Evolutionary conservation across 768 basidiomycete species (phyloP).

Genomic region (Nevesoporus exiguus): DNA sequence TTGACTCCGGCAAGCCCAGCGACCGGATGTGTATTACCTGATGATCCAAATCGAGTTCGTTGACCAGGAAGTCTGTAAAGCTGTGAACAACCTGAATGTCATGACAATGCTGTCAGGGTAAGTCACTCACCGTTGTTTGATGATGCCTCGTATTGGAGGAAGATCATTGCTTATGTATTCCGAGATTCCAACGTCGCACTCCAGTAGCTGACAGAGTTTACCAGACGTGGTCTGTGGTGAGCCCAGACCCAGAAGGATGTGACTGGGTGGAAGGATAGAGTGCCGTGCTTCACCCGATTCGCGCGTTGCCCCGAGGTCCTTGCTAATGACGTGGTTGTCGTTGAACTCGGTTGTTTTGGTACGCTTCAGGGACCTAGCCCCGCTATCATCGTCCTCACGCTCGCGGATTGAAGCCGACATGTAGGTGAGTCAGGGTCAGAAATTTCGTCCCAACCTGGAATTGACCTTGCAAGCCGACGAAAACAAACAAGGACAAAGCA

Average conservation of each 20-base stretch:
- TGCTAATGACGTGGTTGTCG: constrained; percentile 1
- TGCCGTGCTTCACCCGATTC: constrained; percentile 6
- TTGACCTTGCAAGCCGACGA: not conserved
- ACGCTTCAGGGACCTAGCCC: constrained; percentile 40
- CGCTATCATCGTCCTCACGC: constrained; percentile 46
- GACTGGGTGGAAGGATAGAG: constrained; percentile 67
- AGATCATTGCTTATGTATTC: constrained; percentile 75
- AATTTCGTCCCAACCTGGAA: not conserved
- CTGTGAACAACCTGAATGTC: constrained; percentile 38
- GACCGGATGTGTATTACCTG: constrained; percentile 80
- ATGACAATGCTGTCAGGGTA: not conserved
- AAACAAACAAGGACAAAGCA: too few relatives aligned
- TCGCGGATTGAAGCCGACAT: constrained; percentile 40
- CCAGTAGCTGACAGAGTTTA: constrained; percentile 57
- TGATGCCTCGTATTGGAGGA: constrained; percentile 82
- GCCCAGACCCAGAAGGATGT: constrained; percentile 60
- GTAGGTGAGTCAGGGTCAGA: not conserved
- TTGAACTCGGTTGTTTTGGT: constrained; percentile 31
- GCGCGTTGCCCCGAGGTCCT: constrained; percentile 5
- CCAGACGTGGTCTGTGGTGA: constrained; percentile 47
- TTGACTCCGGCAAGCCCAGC: constrained; percentile 64
- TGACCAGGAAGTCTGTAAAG: constrained; percentile 96
- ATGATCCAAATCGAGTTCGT: constrained; percentile 80
- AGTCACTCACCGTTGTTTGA: constrained; percentile 82
- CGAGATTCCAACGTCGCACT: constrained; percentile 87